Percentiles rank a stretch among this genome's conserved stretches.
phyloP scores from a whole-genome alignment of 768 basidiomycete genomes.

The Crassisporium funariophilum region DNA sequence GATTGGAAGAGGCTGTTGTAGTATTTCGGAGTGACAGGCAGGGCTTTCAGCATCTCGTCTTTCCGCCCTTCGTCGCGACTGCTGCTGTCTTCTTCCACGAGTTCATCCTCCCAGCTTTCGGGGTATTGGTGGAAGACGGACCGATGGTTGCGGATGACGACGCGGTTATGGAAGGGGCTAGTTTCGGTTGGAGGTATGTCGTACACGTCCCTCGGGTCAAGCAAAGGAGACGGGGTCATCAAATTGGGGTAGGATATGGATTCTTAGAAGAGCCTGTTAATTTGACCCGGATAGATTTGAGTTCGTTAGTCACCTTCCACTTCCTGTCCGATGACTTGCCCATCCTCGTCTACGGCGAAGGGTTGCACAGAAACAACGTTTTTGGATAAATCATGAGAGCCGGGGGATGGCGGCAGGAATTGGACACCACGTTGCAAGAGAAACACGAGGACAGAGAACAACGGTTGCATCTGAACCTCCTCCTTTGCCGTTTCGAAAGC shows the following conservation, averaged over 20 bases:
- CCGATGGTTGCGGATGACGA: slow-evolving; percentile 71
- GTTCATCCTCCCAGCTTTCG: slow-evolving; percentile 32
- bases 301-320: neutral
- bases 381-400: slow-evolving; percentile 5
- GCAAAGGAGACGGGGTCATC: slow-evolving; percentile 59
- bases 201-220: slow-evolving; percentile 60
- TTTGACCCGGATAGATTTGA: neutral
- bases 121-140: slow-evolving; percentile 58
- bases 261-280: slow-evolving; percentile 1
- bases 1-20: slow-evolving; percentile 39
- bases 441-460: slow-evolving; percentile 23
- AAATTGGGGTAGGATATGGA: slow-evolving; percentile 52
- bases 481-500: slow-evolving; percentile 21
- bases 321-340: slow-evolving; percentile 5
- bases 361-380: slow-evolving; percentile 13
- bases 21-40: slow-evolving; percentile 23
- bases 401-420: slow-evolving; percentile 16
- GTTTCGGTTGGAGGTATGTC: slow-evolving; percentile 55
- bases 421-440: slow-evolving; percentile 21
- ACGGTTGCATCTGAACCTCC: slow-evolving; percentile 16
- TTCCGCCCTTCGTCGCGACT: slow-evolving; percentile 33
- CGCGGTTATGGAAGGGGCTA: slow-evolving; percentile 59
- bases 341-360: slow-evolving; percentile 6
- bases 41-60: slow-evolving; percentile 18
- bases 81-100: slow-evolving; percentile 29